Percentiles rank a stretch among this genome's conserved stretches.
phyloP scores from a whole-genome alignment of 2,329 filamentous ascomycete genomes.

The Aspergillus unguis region DNA sequence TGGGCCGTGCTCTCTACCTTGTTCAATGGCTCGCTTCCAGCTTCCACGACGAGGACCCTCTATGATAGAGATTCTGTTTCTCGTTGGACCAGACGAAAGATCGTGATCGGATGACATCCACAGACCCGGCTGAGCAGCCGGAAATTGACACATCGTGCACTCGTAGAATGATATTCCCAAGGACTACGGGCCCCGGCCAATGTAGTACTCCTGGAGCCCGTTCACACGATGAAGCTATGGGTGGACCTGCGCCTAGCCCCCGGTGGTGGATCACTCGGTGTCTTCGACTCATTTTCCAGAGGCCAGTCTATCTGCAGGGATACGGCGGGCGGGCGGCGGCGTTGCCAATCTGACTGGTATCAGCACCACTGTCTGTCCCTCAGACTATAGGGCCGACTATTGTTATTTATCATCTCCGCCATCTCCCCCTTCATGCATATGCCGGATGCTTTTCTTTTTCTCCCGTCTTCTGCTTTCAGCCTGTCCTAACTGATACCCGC shows the following conservation, averaged over 20 bases:
- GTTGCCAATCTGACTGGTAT: conserved; percentile 17
- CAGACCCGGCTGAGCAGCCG: not conserved
- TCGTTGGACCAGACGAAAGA: conserved; percentile 1
- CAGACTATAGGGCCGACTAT: conserved; percentile 16
- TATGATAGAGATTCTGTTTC: conserved; percentile 5
- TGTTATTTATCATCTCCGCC: conserved; percentile 16
- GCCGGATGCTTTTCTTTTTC: conserved; percentile 10
- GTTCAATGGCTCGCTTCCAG: not conserved
- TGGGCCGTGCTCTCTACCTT: not conserved
- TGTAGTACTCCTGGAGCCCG: conserved; percentile 3
- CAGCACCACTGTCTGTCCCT: conserved; percentile 7
- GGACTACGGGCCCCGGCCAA: conserved; percentile 5
- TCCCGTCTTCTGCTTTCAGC: conserved; percentile 5
- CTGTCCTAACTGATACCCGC: not conserved
- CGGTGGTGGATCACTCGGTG: conserved; percentile 22
- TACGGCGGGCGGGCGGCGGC: conserved; percentile 3
- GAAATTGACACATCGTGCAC: not conserved
- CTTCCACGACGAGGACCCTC: not conserved
- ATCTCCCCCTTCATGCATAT: conserved; percentile 8
- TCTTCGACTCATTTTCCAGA: conserved; percentile 1
- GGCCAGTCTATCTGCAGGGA: conserved; percentile 8
- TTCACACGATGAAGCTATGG: conserved; percentile 23
- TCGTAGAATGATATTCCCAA: conserved; percentile 7
- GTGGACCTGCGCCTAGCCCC: conserved; percentile 18
- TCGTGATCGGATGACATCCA: conserved; percentile 1